A percentile compares a stretch with the other conserved stretches of the same genome.
Conservation (phyloP, 495 filamentous ascomycete species). For the Mytilinidion resinicola region DNA sequence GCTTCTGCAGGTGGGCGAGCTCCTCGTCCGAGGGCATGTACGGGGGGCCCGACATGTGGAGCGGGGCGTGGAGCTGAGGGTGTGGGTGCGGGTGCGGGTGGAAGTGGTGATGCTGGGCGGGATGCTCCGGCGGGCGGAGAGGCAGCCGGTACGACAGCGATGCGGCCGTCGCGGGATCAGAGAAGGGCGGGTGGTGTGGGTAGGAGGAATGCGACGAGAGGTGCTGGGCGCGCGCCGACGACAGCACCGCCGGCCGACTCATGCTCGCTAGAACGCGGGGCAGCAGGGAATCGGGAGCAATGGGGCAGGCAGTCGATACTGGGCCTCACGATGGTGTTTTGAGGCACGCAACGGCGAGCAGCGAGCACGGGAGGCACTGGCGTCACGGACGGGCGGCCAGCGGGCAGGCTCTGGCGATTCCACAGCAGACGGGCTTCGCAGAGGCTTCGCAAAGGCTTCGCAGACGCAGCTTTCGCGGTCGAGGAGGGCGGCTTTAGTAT, state of each 20-base stretch:
- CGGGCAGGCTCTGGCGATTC: slow-evolving; percentile 7
- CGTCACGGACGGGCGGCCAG: slow-evolving; percentile 1
- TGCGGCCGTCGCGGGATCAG: background rate
- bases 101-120: slow-evolving; percentile 12
- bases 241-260: slow-evolving; percentile 20
- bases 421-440: slow-evolving; percentile 13
- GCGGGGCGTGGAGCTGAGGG: slow-evolving; percentile 13
- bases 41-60: slow-evolving; percentile 25
- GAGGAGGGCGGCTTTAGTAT: slow-evolving; percentile 17
- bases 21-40: slow-evolving; percentile 34
- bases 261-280: slow-evolving; percentile 3
- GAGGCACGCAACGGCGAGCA: background rate
- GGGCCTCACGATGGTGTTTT: background rate
- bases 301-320: background rate
- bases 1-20: slow-evolving; percentile 40
- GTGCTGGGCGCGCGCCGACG: too few species aligned
- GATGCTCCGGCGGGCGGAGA: slow-evolving; percentile 21
- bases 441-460: too few species aligned
- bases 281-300: background rate
- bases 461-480: too few species aligned
- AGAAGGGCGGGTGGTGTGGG: background rate
- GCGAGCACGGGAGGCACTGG: background rate
- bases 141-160: slow-evolving; percentile 1
- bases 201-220: slow-evolving; percentile 7
- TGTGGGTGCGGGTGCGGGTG: slow-evolving; percentile 16